phyloP scores from a whole-genome alignment of 495 filamentous ascomycete genomes.

The Tuber borchii region DNA sequence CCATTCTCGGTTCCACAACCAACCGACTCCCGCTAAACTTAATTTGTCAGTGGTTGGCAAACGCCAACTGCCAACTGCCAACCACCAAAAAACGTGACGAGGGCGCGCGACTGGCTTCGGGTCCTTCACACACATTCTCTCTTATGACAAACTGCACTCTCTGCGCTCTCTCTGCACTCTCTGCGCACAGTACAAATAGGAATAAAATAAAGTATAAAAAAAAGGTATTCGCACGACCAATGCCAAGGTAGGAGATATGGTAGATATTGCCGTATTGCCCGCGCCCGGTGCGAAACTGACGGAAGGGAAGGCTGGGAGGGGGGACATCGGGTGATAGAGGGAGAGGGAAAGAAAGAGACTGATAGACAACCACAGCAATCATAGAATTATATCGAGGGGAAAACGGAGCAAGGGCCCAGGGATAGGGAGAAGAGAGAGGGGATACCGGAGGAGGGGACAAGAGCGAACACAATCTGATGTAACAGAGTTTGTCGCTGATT shows the following conservation, averaged over 20 bases:
- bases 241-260: background rate
- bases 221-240: background rate
- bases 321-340: background rate
- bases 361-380: background rate
- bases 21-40: background rate
- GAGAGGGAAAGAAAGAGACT: background rate
- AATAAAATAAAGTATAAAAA: background rate
- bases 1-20: conserved; percentile 30
- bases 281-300: background rate
- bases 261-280: background rate
- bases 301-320: background rate
- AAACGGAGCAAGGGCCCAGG: background rate
- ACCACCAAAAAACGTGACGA: conserved; percentile 37
- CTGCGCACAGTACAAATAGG: background rate
- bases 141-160: background rate
- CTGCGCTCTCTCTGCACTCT: background rate
- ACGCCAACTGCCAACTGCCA: conserved; percentile 29
- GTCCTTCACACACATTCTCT: background rate
- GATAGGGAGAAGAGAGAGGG: background rate
- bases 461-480: background rate
- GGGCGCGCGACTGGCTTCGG: background rate
- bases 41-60: conserved; percentile 13
- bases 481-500: background rate
- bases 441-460: background rate
- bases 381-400: background rate